These are phyloP conservation scores for Penicillium sp. DNA, from an alignment of 2,329 filamentous ascomycete genomes.

Conservation along the genomic window DNA sequence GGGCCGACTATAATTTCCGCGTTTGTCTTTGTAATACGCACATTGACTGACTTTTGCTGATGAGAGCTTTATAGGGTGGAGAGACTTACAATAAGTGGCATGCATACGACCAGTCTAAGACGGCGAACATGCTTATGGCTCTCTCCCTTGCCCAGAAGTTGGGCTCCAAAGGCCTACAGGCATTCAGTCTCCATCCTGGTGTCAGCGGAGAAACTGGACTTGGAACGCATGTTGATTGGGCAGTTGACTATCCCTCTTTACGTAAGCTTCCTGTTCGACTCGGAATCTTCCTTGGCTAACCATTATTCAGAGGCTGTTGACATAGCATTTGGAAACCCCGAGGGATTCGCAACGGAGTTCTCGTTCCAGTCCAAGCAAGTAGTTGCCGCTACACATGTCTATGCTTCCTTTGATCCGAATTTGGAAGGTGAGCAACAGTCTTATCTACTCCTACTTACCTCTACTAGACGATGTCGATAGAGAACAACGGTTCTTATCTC, in stretches of 20 bases:
- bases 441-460: too few species aligned
- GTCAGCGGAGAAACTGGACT: too few species aligned
- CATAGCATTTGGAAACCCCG: slow-evolving; percentile 18
- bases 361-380: too few species aligned
- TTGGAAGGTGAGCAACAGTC: too few species aligned
- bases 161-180: neutral
- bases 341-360: neutral
- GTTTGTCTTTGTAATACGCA: slow-evolving; percentile 18
- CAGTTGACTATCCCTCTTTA: too few species aligned
- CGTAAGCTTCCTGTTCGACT: too few species aligned
- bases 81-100: slow-evolving; percentile 30
- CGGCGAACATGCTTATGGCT: slow-evolving; percentile 14
- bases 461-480: too few species aligned
- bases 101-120: slow-evolving; percentile 38
- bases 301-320: too few species aligned
- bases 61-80: slow-evolving; percentile 18
- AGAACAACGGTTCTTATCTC: slow-evolving; percentile 9
- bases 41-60: neutral
- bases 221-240: too few species aligned
- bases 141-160: slow-evolving; percentile 13
- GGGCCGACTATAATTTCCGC: slow-evolving; percentile 44
- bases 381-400: slow-evolving; percentile 31
- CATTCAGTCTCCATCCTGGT: slow-evolving; percentile 13
- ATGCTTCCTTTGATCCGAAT: slow-evolving; percentile 29
- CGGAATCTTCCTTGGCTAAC: too few species aligned